These are phyloP conservation scores for Hypocreales sp. DNA, from an alignment of 2,329 filamentous ascomycete species.

Conservation along the genomic window DNA sequence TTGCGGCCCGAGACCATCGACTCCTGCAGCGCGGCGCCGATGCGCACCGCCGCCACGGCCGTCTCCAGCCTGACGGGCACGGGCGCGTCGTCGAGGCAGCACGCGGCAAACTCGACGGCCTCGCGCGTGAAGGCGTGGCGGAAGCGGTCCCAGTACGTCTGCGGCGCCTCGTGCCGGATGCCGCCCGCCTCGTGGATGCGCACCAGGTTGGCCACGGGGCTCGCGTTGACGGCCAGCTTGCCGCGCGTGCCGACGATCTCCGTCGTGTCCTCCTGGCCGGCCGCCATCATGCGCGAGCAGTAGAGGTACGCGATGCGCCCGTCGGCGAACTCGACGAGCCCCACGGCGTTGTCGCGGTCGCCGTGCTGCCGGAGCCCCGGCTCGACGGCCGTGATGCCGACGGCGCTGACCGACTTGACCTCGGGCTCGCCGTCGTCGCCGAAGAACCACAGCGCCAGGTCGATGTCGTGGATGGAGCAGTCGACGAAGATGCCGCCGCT, in stretches of 20 bases:
- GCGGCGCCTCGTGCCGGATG: slow-evolving; percentile 41
- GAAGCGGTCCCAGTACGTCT: slow-evolving; percentile 47
- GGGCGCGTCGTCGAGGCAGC: slow-evolving; percentile 36
- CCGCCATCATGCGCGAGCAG: slow-evolving; percentile 49
- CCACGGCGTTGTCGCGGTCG: slow-evolving; percentile 20
- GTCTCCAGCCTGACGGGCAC: slow-evolving; percentile 40
- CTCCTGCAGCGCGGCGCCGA: slow-evolving; percentile 45
- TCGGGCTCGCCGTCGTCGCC: slow-evolving; percentile 10
- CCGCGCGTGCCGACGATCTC: slow-evolving; percentile 53
- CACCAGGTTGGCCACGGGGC: slow-evolving; percentile 37
- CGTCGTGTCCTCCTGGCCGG: slow-evolving; percentile 50
- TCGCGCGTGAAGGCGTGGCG: slow-evolving; percentile 47
- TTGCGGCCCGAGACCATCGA: slow-evolving; percentile 36
- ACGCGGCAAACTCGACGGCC: slow-evolving; percentile 45
- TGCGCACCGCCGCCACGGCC: slow-evolving; percentile 42
- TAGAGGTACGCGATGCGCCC: slow-evolving; percentile 51
- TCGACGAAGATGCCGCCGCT: slow-evolving; percentile 57
- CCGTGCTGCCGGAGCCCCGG: slow-evolving; percentile 11
- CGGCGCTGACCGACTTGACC: slow-evolving; percentile 11
- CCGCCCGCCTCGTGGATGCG: slow-evolving; percentile 32
- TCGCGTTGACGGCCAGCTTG: slow-evolving; percentile 44
- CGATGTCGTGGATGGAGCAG: slow-evolving; percentile 52
- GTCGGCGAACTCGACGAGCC: slow-evolving; percentile 48
- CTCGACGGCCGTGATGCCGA: slow-evolving; percentile 13
- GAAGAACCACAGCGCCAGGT: slow-evolving; percentile 14